Evolutionary conservation across 2,329 filamentous ascomycete genomes (phyloP), one percentile per base, ranked within the genome.

Genomic region (Colletotrichum limetticola): DNA sequence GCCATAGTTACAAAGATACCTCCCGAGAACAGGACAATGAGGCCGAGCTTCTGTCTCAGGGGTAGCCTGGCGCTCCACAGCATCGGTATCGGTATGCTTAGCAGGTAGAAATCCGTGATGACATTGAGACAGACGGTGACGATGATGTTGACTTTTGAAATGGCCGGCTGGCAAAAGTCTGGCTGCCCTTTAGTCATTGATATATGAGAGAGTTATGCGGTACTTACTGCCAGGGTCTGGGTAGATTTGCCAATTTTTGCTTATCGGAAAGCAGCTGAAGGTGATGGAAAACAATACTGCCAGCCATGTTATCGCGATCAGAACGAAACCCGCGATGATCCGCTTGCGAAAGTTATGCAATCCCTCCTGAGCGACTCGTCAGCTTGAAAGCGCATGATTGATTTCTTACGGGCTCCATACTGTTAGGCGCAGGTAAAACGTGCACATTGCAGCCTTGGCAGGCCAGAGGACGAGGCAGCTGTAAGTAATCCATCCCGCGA

Each of bases 401-500:
- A 16, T 8, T 9, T 1, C 9, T 22, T 49, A 8, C 4, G 22
- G 5, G 26, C 19, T 19, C 11, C 80, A 22, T 75, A 87, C 73
- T 78, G 86, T 88, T 19, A 90, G 79, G 63, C 88, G 82, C 12
- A 83, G 81, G 77, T 89, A 90, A 75, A 88, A 89, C 42, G 87
- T 81, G 11, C 85, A 83, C 82, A 89, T 85, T 71, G 87, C 88
- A 1, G 82, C 78, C 77, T 90, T 90, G 72, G 90, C 76, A 6
- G 85, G 74, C 88, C 88, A 90, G 1, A 90, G 75, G 1, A 88
- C 77, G 2, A 68, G 30, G 0, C 85, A 79, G 0, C 84, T 84
- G 66, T 90, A 90, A 24, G 86, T 78, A 5, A 83, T 82, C 86
- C 87, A 89, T 8, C 88, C 88, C 0, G 86, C 78, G 11, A 90